These are phyloP conservation scores for Tetracladium setigerum DNA, from an alignment of 495 filamentous ascomycete species.

Conservation along the genomic window DNA sequence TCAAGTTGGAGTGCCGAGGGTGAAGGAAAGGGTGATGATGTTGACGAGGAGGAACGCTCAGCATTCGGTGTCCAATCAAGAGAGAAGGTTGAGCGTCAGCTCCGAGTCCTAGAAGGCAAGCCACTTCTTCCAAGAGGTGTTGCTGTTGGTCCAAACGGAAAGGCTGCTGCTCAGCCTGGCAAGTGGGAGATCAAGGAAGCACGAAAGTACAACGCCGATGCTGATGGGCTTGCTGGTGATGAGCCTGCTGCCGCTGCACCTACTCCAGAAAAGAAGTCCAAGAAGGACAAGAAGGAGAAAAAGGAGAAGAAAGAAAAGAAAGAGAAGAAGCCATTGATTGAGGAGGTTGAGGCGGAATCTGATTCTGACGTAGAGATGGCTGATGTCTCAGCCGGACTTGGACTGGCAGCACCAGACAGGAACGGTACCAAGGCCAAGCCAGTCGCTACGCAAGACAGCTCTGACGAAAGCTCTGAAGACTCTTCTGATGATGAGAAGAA, in stretches of 20 bases:
- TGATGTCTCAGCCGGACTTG: conserved; percentile 19
- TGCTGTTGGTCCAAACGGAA: conserved; percentile 66
- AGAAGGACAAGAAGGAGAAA: conserved; percentile 46
- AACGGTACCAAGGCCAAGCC: conserved; percentile 15
- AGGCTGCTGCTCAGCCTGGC: conserved; percentile 41
- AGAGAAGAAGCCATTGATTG: conserved; percentile 34
- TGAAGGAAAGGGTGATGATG: conserved; percentile 54
- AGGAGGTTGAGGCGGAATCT: conserved; percentile 46
- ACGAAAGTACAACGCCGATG: conserved; percentile 93
- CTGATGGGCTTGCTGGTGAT: conserved; percentile 73
- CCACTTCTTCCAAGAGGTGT: conserved; percentile 70
- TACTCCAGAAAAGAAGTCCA: conserved; percentile 28
- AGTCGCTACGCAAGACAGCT: conserved; percentile 8
- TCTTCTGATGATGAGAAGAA: conserved; percentile 21
- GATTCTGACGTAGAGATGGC: conserved; percentile 25
- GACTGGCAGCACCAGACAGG: conserved; percentile 6
- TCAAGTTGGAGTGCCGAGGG: conserved; percentile 61
- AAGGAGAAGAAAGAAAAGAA: conserved; percentile 37
- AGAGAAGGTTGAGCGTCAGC: conserved; percentile 74
- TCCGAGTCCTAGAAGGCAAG: conserved; percentile 85
- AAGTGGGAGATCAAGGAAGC: conserved; percentile 93
- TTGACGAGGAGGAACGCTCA: conserved; percentile 80
- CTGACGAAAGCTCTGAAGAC: conserved; percentile 3
- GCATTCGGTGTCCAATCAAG: conserved; percentile 65
- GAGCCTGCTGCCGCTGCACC: conserved; percentile 46